Conservation (phyloP, 1,139 yeast genomes). For the Scheffersomyces lignicola region DNA sequence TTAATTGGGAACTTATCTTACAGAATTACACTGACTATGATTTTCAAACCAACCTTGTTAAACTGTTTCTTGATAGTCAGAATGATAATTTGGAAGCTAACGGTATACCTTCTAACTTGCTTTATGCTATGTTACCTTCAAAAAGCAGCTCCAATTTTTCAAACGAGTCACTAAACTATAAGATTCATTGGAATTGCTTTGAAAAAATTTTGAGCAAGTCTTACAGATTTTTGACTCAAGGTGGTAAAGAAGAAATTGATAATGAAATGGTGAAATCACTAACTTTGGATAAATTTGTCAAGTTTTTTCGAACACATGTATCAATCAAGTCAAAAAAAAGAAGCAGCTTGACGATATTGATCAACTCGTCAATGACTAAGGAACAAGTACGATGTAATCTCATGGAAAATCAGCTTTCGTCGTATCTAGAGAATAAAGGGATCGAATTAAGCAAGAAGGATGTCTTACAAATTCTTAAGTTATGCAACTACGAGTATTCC, state of each 20-base stretch:
- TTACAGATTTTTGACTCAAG: conserved; percentile 31
- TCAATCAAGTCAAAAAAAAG: conserved; percentile 37
- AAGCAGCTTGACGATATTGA: conserved; percentile 20
- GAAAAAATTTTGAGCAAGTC: conserved; percentile 48
- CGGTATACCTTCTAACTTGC: conserved; percentile 20
- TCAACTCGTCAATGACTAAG: conserved; percentile 10
- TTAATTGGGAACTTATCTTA: conserved; percentile 31
- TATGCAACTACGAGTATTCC: conserved; percentile 2
- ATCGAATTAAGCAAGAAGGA: conserved; percentile 3
- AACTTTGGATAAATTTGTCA: conserved; percentile 25
- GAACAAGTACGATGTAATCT: conserved; percentile 4
- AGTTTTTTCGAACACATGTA: conserved; percentile 31
- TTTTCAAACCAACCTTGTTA: conserved; percentile 32
- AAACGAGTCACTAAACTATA: conserved; percentile 25
- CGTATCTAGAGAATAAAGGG: conserved; percentile 8
- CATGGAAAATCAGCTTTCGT: conserved; percentile 7
- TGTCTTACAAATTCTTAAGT: conserved; percentile 1
- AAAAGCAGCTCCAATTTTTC: conserved; percentile 26
- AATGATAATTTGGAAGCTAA: conserved; percentile 7
- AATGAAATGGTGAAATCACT: conserved; percentile 20
- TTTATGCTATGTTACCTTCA: conserved; percentile 22
- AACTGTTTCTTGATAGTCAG: conserved; percentile 26
- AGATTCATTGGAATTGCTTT: conserved; percentile 45
- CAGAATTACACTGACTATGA: conserved; percentile 23
- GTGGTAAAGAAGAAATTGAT: conserved; percentile 39